Evolutionary conservation across 2,329 filamentous ascomycete genomes (phyloP).

Genomic region (Aspergillus neotritici): DNA sequence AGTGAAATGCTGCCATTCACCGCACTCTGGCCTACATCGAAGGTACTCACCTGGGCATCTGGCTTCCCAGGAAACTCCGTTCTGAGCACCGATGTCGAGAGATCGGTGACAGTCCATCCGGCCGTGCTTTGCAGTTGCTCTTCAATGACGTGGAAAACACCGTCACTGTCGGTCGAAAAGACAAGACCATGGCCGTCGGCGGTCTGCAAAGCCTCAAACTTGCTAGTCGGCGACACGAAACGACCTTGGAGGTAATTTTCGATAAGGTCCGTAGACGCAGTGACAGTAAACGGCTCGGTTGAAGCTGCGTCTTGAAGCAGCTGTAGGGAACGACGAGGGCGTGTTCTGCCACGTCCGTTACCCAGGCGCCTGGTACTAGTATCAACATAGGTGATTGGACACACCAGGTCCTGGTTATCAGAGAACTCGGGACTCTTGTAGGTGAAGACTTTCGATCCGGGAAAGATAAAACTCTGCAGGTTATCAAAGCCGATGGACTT

Average conservation of each 20-base stretch:
- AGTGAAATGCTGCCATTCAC: constrained; percentile 2
- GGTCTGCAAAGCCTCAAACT: constrained; percentile 6
- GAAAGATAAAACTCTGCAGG: constrained; percentile 6
- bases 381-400: constrained; percentile 5
- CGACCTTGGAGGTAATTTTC: constrained; percentile 6
- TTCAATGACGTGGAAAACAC: constrained; percentile 5
- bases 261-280: constrained; percentile 3
- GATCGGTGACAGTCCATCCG: constrained; percentile 3
- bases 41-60: background rate
- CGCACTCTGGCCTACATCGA: constrained; percentile 7
- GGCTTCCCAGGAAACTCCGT: background rate
- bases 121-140: constrained; percentile 1
- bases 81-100: background rate
- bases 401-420: constrained; percentile 1
- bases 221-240: constrained; percentile 1
- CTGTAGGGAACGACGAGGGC: background rate
- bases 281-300: background rate
- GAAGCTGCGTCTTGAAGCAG: background rate
- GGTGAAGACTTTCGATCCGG: constrained; percentile 4
- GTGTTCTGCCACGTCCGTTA: background rate
- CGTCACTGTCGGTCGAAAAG: background rate
- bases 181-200: constrained; percentile 1
- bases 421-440: constrained; percentile 7
- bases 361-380: background rate
- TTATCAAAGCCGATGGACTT: background rate